These are phyloP conservation scores for Atractiella rhizophila DNA, from an alignment of 768 basidiomycete species.

Conservation along the genomic window DNA sequence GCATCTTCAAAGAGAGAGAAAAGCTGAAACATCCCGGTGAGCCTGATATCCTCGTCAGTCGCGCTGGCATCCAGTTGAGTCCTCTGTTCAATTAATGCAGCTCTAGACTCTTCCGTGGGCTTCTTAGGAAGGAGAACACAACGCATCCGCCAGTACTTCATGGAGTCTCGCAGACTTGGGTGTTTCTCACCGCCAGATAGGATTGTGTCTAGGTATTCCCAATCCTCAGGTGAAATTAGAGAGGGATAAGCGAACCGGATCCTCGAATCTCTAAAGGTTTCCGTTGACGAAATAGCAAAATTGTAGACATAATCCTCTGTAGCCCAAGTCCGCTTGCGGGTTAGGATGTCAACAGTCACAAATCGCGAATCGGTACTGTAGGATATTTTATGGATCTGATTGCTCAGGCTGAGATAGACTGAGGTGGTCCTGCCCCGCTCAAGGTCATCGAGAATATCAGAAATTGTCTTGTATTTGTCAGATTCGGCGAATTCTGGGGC, in stretches of 20 bases:
- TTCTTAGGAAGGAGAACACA: constrained; percentile 55
- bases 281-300: constrained; percentile 58
- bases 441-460: constrained; percentile 19
- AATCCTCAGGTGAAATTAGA: constrained; percentile 15
- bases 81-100: too few species aligned
- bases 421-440: constrained; percentile 28
- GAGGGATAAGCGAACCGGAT: constrained; percentile 11
- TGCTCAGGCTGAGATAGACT: constrained; percentile 77
- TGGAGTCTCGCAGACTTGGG: constrained; percentile 48
- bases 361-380: constrained; percentile 52
- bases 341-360: constrained; percentile 66
- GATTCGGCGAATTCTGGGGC: constrained; percentile 5
- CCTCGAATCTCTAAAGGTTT: constrained; percentile 1
- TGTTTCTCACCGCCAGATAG: constrained; percentile 37
- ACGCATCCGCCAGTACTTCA: constrained; percentile 79
- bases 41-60: constrained; percentile 61
- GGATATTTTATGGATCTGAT: constrained; percentile 76
- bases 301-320: constrained; percentile 42
- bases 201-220: constrained; percentile 19
- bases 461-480: constrained; percentile 11
- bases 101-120: constrained; percentile 32
- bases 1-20: constrained; percentile 64
- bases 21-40: constrained; percentile 73
- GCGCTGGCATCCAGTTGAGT: constrained; percentile 41
- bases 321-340: constrained; percentile 34